These are phyloP conservation scores for Wickerhamomyces sp. DNA, from an alignment of 1,139 yeast species.

Conservation along the genomic window DNA sequence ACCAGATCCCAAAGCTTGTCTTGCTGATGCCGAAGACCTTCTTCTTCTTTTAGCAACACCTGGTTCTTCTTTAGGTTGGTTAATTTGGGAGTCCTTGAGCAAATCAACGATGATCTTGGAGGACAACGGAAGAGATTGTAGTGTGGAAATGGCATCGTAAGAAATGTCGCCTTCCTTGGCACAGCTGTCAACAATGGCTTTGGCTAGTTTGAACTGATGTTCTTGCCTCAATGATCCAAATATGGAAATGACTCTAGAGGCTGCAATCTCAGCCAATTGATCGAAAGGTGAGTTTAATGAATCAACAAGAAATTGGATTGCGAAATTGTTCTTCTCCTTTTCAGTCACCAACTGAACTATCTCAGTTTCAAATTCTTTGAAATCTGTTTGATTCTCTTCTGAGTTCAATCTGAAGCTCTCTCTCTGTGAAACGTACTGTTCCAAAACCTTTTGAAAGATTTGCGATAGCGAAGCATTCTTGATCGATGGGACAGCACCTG, in stretches of 20 bases:
- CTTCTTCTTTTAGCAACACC: constrained; percentile 64
- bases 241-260: constrained; percentile 45
- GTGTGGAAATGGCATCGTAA: constrained; percentile 50
- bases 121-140: constrained; percentile 44
- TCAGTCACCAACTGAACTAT: constrained; percentile 53
- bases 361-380: constrained; percentile 48
- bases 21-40: constrained; percentile 71
- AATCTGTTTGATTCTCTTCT: constrained; percentile 40
- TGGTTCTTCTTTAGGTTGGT: constrained; percentile 30
- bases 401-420: constrained; percentile 41
- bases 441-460: constrained; percentile 29
- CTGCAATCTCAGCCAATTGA: constrained; percentile 46
- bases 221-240: constrained; percentile 56
- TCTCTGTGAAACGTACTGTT: constrained; percentile 40
- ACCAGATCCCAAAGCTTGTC: constrained; percentile 63
- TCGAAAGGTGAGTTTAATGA: constrained; percentile 46
- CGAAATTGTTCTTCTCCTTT: constrained; percentile 49
- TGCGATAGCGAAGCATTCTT: constrained; percentile 36
- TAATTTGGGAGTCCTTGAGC: constrained; percentile 44
- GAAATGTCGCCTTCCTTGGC: constrained; percentile 37
- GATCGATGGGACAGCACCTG: constrained; percentile 26
- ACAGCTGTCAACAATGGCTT: constrained; percentile 52
- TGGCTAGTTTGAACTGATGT: constrained; percentile 50
- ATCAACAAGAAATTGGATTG: constrained; percentile 55
- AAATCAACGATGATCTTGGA: constrained; percentile 42